Base-by-base conservation (phyloP, 176 grass and related monocot species). In the Aegilops umbellulata region DNA sequence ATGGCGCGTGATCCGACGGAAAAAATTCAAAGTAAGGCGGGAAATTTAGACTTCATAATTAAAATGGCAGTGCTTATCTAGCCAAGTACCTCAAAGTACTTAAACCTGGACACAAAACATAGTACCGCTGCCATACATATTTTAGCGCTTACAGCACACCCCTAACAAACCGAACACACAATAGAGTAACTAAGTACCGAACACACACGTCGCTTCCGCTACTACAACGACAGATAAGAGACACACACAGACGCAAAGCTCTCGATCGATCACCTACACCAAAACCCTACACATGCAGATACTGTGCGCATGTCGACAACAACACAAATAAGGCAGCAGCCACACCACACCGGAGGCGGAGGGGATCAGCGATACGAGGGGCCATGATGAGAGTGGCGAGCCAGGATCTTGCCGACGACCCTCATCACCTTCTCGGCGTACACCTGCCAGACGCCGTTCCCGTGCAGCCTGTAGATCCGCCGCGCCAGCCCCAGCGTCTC, bases 401-500 rank as follows among this genome's bases (percentile, higher is more conserved):
- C 8, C 53, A 58, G 7, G 13, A 74, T 0, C 19, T 22, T 81
- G 25, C 1, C 6, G 87, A 85, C 34, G 68, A 75, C 67, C 60
- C 1, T 63, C 87, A 75, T 67, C 68, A 89, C 82, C 82, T 51
- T 16, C 6, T 55, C 70, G 58, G 42, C 58, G 82, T 57, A 41
- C 81, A 73, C 51, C n/a, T 53, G 49, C 49, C 49, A 53, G 31
- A 58, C 76, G 20, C 80, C 20, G 3, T 8, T 4, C 67, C 3
- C 6, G 13, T 84, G 88, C 57, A 90, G 65, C 74, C 0, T 20
- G 20, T 60, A 10, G 80, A 90, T 90, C 74, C 80, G 57, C 80
- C 80, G 73, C 65, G 55, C 84, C 65, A 90, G 74, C 74, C 0
- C 6, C 49, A 22, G 6, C 55, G 74, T 41, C 55, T 73, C 38